Base-by-base conservation (phyloP, 805 yeast species). In the Debaryomyces castellii region DNA sequence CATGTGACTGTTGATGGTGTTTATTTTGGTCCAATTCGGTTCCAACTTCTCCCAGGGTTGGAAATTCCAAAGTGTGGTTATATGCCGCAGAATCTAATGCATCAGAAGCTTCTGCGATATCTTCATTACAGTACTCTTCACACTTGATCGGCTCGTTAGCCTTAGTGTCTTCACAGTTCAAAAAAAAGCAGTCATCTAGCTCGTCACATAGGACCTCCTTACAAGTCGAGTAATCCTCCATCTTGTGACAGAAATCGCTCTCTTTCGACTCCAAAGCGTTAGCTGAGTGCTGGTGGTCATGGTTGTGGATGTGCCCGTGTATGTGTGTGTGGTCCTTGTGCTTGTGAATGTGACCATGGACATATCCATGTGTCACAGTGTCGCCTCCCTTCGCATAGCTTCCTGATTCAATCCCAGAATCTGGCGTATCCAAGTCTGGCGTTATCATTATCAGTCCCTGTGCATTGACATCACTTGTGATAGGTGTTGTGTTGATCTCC, bases 311-410 rank as follows among this genome's bases (percentile, higher is more conserved):
- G 55, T 82, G 87, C n/a, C 87, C 87, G 56, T 82, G 87, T 28
- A 82, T 80, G 52, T 81, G 82, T 5, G 85, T 80, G 55, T 81
- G 76, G 54, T 79, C 81, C 46, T 74, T 71, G 57, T 79, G 83
- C 53, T 78, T 80, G 61, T 82, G 87, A 17, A 82, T 80, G 53
- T 82, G 87, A 3, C 87, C 87, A 61, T 82, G 87, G 14, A 81
- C 81, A n/a, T 77, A 69, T 17, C 85, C 85, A 47, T 77, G 80
- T 22, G 70, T 63, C 38, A 57, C 45, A 8, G 57, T 23, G 17
- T 34, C 25, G 47, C 34, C 48, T 48, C 34, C 30, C 17, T 38
- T 22, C 14, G 21, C 11, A 30, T 4, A 7, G 16, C 9, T 14
- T 12, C 16, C 33, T n/a, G 34, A 30, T 8, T 30, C 34, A 30